Conservation (phyloP, 139 green algal genomes). For the Mesotaenium endlicherianum region DNA sequence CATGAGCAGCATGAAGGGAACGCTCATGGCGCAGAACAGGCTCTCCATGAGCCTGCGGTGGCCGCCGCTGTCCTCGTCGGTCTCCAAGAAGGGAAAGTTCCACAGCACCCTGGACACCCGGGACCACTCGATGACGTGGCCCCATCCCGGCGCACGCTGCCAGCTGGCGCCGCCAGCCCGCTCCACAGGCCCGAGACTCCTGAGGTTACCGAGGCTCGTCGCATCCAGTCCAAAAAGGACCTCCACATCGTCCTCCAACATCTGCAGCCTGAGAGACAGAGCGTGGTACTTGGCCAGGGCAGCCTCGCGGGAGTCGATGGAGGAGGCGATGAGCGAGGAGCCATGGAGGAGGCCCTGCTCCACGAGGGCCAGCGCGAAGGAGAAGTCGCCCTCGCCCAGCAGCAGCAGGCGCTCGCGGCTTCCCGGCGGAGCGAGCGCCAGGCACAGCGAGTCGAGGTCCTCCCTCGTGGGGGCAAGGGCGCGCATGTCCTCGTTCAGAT, state of each 20-base stretch:
- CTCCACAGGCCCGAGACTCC: background rate
- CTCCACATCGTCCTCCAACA: background rate
- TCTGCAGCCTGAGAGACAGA: background rate
- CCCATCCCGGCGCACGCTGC: too few species aligned
- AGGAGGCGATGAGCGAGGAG: background rate
- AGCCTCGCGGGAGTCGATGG: background rate
- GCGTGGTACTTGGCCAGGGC: background rate
- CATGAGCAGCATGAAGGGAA: constrained; percentile 11
- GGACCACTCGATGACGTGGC: background rate
- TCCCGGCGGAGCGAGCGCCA: too few species aligned
- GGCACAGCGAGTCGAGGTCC: too few species aligned
- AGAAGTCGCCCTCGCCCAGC: constrained; percentile 56
- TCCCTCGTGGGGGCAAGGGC: too few species aligned
- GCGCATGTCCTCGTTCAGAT: too few species aligned
- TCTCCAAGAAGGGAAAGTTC: constrained; percentile 46
- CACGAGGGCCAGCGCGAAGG: constrained; percentile 42
- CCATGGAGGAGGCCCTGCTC: too few species aligned
- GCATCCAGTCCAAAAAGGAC: constrained; percentile 4
- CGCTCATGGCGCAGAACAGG: constrained; percentile 11
- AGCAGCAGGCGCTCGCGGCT: constrained; percentile 46
- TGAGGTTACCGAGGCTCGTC: background rate
- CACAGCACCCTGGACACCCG: constrained; percentile 42
- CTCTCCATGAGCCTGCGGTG: constrained; percentile 41
- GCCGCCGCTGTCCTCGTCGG: constrained; percentile 45
- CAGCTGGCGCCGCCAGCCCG: background rate